Base-by-base conservation (phyloP, 768 basidiomycete species). In the Mycena filopes region DNA sequence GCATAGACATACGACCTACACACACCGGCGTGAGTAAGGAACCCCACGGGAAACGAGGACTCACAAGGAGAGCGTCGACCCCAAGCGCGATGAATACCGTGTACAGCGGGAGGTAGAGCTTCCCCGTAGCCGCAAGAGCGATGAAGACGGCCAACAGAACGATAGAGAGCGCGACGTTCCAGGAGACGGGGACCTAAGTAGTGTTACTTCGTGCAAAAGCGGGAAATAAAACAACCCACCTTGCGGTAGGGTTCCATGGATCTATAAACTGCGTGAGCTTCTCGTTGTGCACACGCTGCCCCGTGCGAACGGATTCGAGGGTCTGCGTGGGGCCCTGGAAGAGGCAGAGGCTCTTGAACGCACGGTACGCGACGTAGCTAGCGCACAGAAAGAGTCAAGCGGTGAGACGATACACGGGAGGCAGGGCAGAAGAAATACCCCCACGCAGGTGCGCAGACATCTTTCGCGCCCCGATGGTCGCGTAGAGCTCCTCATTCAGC, bases 401-500 rank as follows among this genome's bases (percentile, higher is more conserved):
- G 1, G 42, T 13, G 18, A 20, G 18, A 33, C 21, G 2, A 15
- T 28, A 4, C 15, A 43, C 18, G 4, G 4, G 10, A 15, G 21
- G 53, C 2, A 11, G n/a, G n/a, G n/a, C n/a, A 21, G 33, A 59
- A 60, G 55, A 68, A 62, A 28, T 51, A 68, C 38, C 20, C 57
- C 73, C 73, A 74, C 73, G 70, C 26, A 74, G 60, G 49, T 74
- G 73, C 5, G 71, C 71, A 5, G 65, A 65, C 73, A 74, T 74
- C 71, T 66, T 70, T 28, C 71, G 73, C 4, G 73, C 55, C 1
- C 73, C 73, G 21, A 72, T 46, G 28, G 57, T 26, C 2, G 29
- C 59, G 31, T 63, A 74, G 4, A 72, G 40, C 9, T 47, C 65
- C 47, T 70, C 57, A 46, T 74, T 74, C 9, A 74, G 25, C 15